Conservation (phyloP, 805 yeast species). For the Wickerhamiella kazuoi region DNA sequence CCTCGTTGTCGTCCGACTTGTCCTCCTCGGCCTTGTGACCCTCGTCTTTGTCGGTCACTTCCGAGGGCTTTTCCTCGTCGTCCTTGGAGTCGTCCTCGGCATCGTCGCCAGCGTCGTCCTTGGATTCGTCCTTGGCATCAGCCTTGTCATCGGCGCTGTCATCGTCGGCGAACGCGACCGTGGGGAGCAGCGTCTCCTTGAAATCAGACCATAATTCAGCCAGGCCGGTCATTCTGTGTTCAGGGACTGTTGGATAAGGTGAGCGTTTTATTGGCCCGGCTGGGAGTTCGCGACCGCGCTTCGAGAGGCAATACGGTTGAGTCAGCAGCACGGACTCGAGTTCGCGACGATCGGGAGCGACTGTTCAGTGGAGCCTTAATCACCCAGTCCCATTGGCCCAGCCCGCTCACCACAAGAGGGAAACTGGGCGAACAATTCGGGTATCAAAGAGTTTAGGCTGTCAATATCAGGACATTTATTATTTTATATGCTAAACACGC, state of each 20-base stretch:
- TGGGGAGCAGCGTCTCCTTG: slow-evolving; percentile 63
- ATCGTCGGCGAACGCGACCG: slow-evolving; percentile 64
- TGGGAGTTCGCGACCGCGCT: not conserved
- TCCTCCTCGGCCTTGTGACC: slow-evolving; percentile 5
- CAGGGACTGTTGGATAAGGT: slow-evolving; percentile 1
- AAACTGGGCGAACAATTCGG: no score
- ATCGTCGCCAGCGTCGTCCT: slow-evolving; percentile 7
- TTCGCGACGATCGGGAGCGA: no score
- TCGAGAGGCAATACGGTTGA: no score
- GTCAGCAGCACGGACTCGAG: no score
- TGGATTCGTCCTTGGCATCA: slow-evolving; percentile 2
- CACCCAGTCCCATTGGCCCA: no score
- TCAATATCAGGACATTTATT: no score
- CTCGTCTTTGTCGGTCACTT: slow-evolving; percentile 1
- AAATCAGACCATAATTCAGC: slow-evolving; percentile 42
- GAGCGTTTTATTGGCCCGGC: slow-evolving; percentile 5
- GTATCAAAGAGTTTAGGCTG: no score
- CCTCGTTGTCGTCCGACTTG: slow-evolving; percentile 10
- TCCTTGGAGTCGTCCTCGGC: slow-evolving; percentile 5
- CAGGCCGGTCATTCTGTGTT: slow-evolving; percentile 11
- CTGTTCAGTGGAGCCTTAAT: no score
- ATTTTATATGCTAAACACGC: not conserved
- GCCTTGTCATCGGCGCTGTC: slow-evolving; percentile 16
- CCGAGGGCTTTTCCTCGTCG: slow-evolving; percentile 2
- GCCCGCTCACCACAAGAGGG: no score